Percentiles rank a stretch among this genome's conserved stretches.
Evolutionary conservation across 78 protist species (phyloP).

Genomic region (Isochrysis galbana): DNA sequence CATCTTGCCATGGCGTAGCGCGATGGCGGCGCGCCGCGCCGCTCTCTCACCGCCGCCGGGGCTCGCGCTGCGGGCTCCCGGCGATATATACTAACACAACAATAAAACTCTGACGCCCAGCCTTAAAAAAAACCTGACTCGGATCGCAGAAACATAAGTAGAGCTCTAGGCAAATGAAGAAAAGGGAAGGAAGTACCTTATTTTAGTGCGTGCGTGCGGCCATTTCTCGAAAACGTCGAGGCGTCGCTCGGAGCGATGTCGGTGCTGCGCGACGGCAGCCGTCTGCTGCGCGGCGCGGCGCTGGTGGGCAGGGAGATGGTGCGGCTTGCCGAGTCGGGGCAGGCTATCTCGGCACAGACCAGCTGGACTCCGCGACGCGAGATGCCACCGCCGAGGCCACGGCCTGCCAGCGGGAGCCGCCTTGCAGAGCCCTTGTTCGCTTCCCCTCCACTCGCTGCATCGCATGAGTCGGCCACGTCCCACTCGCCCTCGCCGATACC

Average conservation of each 20-base stretch:
- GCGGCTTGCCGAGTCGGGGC: neutral
- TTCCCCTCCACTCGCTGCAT: neutral
- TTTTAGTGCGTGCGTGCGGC: neutral
- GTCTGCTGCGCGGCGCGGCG: neutral
- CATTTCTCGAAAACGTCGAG: neutral
- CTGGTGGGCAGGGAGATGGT: neutral
- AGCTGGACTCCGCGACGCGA: neutral
- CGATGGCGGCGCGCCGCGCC: too few relatives aligned
- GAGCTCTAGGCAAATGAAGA: too few relatives aligned
- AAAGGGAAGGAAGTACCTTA: too few relatives aligned
- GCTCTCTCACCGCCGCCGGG: too few relatives aligned
- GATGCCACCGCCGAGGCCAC: neutral
- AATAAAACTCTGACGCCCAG: too few relatives aligned
- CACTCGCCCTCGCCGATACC: neutral
- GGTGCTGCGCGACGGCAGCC: neutral
- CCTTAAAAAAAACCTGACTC: too few relatives aligned
- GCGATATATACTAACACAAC: too few relatives aligned
- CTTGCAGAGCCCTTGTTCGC: neutral
- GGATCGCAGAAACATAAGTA: too few relatives aligned
- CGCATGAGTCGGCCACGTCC: neutral
- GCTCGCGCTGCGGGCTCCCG: too few relatives aligned
- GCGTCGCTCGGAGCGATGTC: neutral
- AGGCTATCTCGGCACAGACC: too few relatives aligned
- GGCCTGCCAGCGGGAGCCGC: neutral
- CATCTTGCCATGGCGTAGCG: too few relatives aligned